phyloP scores from a whole-genome alignment of 768 basidiomycete genomes.

The Coprinopsis sp. region DNA sequence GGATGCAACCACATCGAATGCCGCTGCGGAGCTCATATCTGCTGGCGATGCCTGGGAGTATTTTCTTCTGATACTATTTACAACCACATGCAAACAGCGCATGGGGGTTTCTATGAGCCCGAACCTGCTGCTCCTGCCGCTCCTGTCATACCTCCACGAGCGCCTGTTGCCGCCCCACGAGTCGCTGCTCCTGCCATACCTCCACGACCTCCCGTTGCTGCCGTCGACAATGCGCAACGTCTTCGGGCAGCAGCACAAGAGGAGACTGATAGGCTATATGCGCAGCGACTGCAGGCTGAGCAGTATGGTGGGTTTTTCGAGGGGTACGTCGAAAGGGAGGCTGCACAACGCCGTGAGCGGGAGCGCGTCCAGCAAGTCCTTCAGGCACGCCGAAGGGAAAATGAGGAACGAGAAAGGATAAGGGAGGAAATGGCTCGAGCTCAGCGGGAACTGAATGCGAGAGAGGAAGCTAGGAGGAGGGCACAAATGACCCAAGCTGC shows the following conservation, averaged over 20 bases:
- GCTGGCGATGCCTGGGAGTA: conserved; percentile 47
- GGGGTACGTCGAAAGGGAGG: not conserved
- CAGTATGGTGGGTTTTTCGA: not conserved
- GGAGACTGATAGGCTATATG: not conserved
- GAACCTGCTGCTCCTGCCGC: not conserved
- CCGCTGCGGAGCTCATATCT: conserved; percentile 40
- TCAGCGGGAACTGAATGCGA: not conserved
- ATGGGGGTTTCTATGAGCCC: conserved; percentile 15
- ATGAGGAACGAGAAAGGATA: not conserved
- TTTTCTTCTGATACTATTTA: conserved; percentile 28
- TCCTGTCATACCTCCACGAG: not conserved
- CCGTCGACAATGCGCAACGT: not conserved
- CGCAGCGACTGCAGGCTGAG: not conserved
- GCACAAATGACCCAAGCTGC: not conserved
- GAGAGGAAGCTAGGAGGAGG: not conserved
- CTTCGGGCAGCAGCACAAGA: no score
- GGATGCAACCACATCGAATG: conserved; percentile 57
- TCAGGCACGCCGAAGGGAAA: not conserved
- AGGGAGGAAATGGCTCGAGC: not conserved
- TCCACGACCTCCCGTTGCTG: not conserved
- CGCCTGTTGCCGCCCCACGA: not conserved
- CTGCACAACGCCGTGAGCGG: not conserved
- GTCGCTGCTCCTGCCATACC: not conserved
- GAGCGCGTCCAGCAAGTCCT: not conserved
- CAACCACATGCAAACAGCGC: conserved; percentile 30